Evolutionary conservation across 805 yeast species (phyloP), one percentile per base, ranked within the genome.

Genomic region (Kockiozyma suomiensis): DNA sequence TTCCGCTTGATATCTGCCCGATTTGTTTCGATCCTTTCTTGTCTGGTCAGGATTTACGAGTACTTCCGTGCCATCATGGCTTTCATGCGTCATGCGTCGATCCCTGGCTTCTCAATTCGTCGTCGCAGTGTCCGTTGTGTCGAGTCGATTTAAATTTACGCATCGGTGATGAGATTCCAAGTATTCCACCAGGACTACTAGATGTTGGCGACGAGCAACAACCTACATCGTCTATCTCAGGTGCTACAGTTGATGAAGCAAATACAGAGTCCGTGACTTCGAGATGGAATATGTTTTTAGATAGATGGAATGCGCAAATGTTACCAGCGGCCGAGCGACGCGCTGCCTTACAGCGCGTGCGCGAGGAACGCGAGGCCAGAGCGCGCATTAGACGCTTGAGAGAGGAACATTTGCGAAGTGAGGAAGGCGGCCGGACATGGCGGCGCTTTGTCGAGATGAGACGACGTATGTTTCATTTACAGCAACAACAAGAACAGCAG

Each of bases 41-140:
- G 60, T 80, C 81, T 49, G 86, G 83, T 10, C 93, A 88, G 50
- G 68, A 72, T 4, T 70, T 76, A 1, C 80, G 96, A 58, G 90
- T 90, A 0, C 76, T 89, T 45, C 81, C 90, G 10, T 89, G 96
- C 75, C 88, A 90, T 8, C 96, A 89, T 74, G 90, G 85, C 6
- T 89, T 86, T 80, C 96, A 89, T 69, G 81, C 87, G 10, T 85
- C 80, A 5, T 89, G 96, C 72, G 81, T 90, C 53, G 94, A 88
- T 69, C 92, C 92, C 1, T 89, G 96, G 96, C 76, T 89, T 35
- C 83, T 82, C 4, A 82, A 83, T 65, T 76, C 91, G 64, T 81
- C 89, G 52, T 90, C 90, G 0, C 86, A 88, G 69, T 89, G 96
- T 71, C 96, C 96, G 7, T 82, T 87, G 77, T 89, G 96, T 73